Percentiles rank a stretch among this genome's conserved stretches.
Conservation (phyloP, 257 asterid genomes). For the Coffea canephora region DNA sequence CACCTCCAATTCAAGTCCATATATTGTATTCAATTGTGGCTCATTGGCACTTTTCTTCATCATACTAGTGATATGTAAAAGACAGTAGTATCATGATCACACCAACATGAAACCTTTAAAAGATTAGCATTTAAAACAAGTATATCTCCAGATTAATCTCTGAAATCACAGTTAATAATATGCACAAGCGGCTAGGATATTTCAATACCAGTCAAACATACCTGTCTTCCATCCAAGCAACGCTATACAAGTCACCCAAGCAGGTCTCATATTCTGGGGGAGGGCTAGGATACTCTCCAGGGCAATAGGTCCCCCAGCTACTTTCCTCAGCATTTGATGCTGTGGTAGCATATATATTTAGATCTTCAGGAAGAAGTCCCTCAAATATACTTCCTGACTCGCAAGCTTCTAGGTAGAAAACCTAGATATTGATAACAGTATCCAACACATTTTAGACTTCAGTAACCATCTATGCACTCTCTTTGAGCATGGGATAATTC, state of each 20-base stretch:
- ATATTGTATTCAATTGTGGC: too few relatives aligned
- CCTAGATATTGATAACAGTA: slow-evolving; percentile 37
- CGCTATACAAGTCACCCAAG: slow-evolving; percentile 90
- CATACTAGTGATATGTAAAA: too few relatives aligned
- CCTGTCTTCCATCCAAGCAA: slow-evolving; percentile 99
- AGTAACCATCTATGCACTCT: background rate
- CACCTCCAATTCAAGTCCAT: background rate
- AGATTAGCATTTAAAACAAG: background rate
- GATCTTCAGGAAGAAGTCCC: slow-evolving; percentile 83
- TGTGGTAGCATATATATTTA: slow-evolving; percentile 90
- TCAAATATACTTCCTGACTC: slow-evolving; percentile 97
- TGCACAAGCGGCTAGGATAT: background rate
- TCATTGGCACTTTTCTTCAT: too few relatives aligned
- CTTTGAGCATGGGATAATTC: background rate
- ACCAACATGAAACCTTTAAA: background rate
- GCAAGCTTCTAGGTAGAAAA: slow-evolving; percentile 93
- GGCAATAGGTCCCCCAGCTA: slow-evolving; percentile 99
- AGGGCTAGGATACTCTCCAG: slow-evolving; percentile 82
- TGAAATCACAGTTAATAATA: background rate
- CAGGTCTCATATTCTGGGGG: slow-evolving; percentile 87
- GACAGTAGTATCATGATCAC: too few relatives aligned
- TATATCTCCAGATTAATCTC: background rate
- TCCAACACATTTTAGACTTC: slow-evolving; percentile 10
- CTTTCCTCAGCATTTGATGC: slow-evolving; percentile 96
- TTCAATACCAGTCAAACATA: slow-evolving; percentile 23